A percentile compares a stretch with the other conserved stretches of the same genome.
These are phyloP conservation scores for Globisporangium nodosum DNA, from an alignment of 352 stramenopile genomes.

Conservation along the genomic window DNA sequence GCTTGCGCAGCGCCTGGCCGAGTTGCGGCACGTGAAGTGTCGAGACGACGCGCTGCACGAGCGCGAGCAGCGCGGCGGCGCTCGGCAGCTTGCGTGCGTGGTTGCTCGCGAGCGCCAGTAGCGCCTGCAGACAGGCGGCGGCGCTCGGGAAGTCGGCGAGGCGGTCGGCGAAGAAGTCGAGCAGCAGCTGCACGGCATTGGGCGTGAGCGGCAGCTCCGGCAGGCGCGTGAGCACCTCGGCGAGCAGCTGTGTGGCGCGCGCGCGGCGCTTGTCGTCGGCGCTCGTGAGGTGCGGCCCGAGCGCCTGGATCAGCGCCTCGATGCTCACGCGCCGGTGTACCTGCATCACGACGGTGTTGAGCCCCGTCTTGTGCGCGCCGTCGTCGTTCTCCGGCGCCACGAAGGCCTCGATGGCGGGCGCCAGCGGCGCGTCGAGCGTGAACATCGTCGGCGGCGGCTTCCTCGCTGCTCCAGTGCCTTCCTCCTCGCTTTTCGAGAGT, in stretches of 20 bases:
- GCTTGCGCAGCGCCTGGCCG: slow-evolving; percentile 81
- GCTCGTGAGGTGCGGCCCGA: slow-evolving; percentile 67
- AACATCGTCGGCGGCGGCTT: slow-evolving; percentile 42
- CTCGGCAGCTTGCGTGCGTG: slow-evolving; percentile 53
- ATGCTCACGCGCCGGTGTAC: slow-evolving; percentile 73
- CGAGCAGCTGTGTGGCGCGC: slow-evolving; percentile 76
- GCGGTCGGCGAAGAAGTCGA: slow-evolving; percentile 83
- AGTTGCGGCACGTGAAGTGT: slow-evolving; percentile 76
- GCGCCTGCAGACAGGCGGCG: slow-evolving; percentile 65
- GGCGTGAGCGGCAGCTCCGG: slow-evolving; percentile 73
- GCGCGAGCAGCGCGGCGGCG: slow-evolving; percentile 39
- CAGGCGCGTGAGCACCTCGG: slow-evolving; percentile 85
- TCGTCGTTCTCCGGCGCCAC: slow-evolving; percentile 84
- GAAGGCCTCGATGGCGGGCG: slow-evolving; percentile 82
- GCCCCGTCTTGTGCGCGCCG: slow-evolving; percentile 71
- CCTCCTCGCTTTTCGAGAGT: no score
- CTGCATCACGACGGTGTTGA: slow-evolving; percentile 88
- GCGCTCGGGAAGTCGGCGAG: slow-evolving; percentile 82
- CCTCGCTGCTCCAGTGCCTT: no score
- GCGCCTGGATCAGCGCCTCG: slow-evolving; percentile 73
- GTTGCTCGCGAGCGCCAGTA: slow-evolving; percentile 67
- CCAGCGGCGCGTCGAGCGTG: slow-evolving; percentile 75
- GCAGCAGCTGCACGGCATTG: slow-evolving; percentile 66
- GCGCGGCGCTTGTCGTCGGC: slow-evolving; percentile 76
- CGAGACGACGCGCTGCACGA: slow-evolving; percentile 60